phyloP scores from a whole-genome alignment of 2,329 filamentous ascomycete genomes.

The Venturiaceae sp. region DNA sequence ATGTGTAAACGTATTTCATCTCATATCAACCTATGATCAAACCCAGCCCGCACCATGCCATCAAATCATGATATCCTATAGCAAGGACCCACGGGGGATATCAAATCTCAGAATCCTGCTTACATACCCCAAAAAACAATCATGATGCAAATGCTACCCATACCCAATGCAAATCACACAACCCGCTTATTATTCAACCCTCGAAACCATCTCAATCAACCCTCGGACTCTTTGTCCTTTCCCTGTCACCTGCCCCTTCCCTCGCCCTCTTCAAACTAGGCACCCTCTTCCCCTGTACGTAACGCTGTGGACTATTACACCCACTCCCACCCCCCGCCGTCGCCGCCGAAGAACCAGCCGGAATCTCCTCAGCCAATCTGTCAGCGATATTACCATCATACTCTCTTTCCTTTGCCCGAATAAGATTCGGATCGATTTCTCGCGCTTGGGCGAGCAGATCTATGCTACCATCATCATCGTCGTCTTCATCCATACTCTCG shows the following conservation, averaged over 20 bases:
- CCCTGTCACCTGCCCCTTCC: not conserved
- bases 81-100: not conserved
- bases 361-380: conserved; percentile 37
- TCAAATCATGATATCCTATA: not conserved
- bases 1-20: no score
- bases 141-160: no score
- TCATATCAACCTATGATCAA: no score
- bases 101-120: not conserved
- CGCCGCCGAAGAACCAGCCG: conserved; percentile 36
- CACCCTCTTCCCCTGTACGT: not conserved
- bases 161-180: no score
- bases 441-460: conserved; percentile 37
- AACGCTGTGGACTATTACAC: conserved; percentile 28
- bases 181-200: no score
- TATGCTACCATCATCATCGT: conserved; percentile 23
- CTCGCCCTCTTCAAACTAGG: not conserved
- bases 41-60: not conserved
- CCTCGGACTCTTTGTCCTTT: not conserved
- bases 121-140: not conserved
- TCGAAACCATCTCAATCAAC: not conserved
- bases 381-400: conserved; percentile 38
- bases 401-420: conserved; percentile 32
- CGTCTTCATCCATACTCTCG: conserved; percentile 15
- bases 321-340: conserved; percentile 40
- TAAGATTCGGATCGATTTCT: conserved; percentile 29